These are phyloP conservation scores for Boletellus ananas DNA, from an alignment of 768 basidiomycete species.

Conservation along the genomic window DNA sequence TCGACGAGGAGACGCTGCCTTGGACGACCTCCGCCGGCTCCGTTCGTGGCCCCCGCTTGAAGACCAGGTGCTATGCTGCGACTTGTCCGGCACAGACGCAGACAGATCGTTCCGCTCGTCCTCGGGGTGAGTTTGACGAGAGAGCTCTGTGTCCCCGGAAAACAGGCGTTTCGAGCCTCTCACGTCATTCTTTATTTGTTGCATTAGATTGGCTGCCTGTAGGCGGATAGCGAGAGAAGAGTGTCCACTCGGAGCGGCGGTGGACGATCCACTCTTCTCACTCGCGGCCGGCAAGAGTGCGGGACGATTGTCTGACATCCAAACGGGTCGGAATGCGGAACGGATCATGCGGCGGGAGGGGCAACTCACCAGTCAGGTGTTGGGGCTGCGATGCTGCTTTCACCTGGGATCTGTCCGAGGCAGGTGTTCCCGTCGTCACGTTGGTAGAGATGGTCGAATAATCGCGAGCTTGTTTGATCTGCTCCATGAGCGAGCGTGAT, in stretches of 20 bases:
- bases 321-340: not conserved
- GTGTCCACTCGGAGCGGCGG: constrained; percentile 37
- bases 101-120: constrained; percentile 13
- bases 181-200: constrained; percentile 79
- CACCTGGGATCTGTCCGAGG: constrained; percentile 9
- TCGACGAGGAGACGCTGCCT: constrained; percentile 29
- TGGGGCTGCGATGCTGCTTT: not conserved
- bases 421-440: constrained; percentile 36
- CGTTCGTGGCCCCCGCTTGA: constrained; percentile 28
- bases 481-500: constrained; percentile 72
- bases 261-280: constrained; percentile 26
- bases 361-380: constrained; percentile 14
- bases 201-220: constrained; percentile 79
- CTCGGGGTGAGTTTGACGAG: constrained; percentile 33
- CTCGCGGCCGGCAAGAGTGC: constrained; percentile 9
- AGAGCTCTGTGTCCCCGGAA: constrained; percentile 59
- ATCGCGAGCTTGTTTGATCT: constrained; percentile 73
- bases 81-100: constrained; percentile 15
- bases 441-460: constrained; percentile 73
- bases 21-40: constrained; percentile 19
- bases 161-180: constrained; percentile 64
- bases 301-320: constrained; percentile 9
- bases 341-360: not conserved
- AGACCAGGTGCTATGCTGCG: constrained; percentile 25
- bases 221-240: constrained; percentile 69